These are phyloP conservation scores for Elaeagnus macrophylla DNA, from an alignment of 306 rosid genomes.

Conservation along the genomic window DNA sequence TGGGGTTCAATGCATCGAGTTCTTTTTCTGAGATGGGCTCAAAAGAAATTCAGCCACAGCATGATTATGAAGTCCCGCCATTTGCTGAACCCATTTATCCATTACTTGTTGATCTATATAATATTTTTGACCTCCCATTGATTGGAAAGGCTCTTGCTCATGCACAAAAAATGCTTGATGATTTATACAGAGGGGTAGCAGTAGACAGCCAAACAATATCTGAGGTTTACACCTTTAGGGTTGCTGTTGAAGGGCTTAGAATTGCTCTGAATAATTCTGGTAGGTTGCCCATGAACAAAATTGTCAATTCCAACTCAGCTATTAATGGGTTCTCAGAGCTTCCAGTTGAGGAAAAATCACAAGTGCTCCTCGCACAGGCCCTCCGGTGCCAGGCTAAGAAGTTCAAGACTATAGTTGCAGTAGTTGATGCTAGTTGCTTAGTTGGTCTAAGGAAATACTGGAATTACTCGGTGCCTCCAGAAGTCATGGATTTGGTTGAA, in stretches of 20 bases:
- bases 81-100: slow-evolving; percentile 67
- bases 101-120: slow-evolving; percentile 53
- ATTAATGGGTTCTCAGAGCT: slow-evolving; percentile 46
- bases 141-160: slow-evolving; percentile 56
- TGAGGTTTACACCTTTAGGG: slow-evolving; percentile 50
- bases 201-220: slow-evolving; percentile 39
- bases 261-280: slow-evolving; percentile 56
- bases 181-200: slow-evolving; percentile 57
- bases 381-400: slow-evolving; percentile 52
- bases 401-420: slow-evolving; percentile 63
- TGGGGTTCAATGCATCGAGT: slow-evolving; percentile 14
- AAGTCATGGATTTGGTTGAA: slow-evolving; percentile 47
- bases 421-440: slow-evolving; percentile 59
- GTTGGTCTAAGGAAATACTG: slow-evolving; percentile 75
- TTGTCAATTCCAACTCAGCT: slow-evolving; percentile 12
- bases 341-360: slow-evolving; percentile 51
- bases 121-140: slow-evolving; percentile 53
- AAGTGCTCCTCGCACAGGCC: slow-evolving; percentile 51
- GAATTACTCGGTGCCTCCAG: slow-evolving; percentile 52
- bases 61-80: slow-evolving; percentile 42
- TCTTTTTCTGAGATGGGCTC: slow-evolving; percentile 19
- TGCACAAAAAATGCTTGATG: slow-evolving; percentile 56
- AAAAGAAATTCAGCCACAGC: slow-evolving; percentile 27
- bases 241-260: slow-evolving; percentile 76
- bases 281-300: slow-evolving; percentile 23